phyloP scores from a whole-genome alignment of 805 yeast species.

The Kuraishia piskuri region DNA sequence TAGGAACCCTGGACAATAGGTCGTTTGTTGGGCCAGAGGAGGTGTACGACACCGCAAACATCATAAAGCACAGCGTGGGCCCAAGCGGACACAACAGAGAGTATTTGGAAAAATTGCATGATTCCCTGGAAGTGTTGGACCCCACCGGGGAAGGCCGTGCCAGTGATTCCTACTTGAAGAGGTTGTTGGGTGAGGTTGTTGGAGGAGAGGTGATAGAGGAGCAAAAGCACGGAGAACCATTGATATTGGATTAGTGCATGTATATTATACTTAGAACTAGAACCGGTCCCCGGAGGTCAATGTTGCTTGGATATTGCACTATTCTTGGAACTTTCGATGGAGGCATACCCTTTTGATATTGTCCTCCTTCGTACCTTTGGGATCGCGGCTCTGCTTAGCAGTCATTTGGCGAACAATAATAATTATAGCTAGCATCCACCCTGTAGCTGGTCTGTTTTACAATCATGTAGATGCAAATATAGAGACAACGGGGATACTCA shows the following conservation, averaged over 20 bases:
- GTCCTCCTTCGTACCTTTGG: no score
- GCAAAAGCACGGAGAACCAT: background rate
- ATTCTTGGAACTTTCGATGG: no score
- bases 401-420: no score
- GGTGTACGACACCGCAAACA: constrained; percentile 46
- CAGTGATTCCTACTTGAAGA: constrained; percentile 34
- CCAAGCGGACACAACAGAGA: constrained; percentile 79
- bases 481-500: no score
- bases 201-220: background rate
- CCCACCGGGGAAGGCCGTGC: constrained; percentile 17
- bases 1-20: constrained; percentile 73
- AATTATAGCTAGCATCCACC: no score
- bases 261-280: no score
- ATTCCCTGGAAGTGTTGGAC: constrained; percentile 35
- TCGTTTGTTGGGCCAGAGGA: constrained; percentile 83
- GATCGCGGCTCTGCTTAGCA: no score
- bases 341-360: no score
- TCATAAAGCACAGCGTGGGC: constrained; percentile 52
- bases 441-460: no score
- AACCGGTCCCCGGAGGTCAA: no score
- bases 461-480: no score
- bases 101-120: constrained; percentile 49
- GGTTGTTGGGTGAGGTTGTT: background rate
- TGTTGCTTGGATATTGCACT: no score
- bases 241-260: background rate